phyloP scores from a whole-genome alignment of 768 basidiomycete species.

The Lentinula aciculospora region DNA sequence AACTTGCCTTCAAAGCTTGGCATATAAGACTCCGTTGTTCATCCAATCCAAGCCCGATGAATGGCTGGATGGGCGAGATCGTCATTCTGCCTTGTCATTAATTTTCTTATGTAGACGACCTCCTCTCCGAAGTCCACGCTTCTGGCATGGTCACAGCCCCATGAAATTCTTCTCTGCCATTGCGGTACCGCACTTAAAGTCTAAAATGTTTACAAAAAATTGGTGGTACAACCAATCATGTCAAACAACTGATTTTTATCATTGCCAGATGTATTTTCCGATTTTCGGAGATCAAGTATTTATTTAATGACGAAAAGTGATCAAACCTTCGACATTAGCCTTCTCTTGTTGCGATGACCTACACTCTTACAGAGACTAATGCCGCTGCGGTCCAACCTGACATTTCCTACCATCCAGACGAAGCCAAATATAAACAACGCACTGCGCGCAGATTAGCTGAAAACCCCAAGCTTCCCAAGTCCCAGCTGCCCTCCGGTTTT shows the following conservation, averaged over 20 bases:
- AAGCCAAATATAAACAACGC: conserved; percentile 30
- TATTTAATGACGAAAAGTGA: not conserved
- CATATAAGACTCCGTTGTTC: not conserved
- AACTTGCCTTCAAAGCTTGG: not conserved
- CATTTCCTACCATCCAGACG: conserved; percentile 37
- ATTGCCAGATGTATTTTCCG: not conserved
- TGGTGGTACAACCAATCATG: too few species aligned
- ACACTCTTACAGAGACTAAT: conserved; percentile 1
- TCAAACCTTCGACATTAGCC: too few species aligned
- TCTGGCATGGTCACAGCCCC: not conserved
- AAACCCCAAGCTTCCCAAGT: conserved; percentile 26
- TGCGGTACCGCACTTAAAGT: not conserved
- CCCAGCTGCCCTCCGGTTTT: conserved; percentile 30
- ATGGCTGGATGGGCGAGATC: not conserved
- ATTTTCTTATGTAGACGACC: too few species aligned
- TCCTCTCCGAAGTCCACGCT: not conserved
- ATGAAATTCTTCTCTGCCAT: not conserved
- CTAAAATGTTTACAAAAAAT: not conserved
- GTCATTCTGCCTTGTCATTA: not conserved
- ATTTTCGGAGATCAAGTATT: not conserved
- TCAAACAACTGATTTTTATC: not conserved
- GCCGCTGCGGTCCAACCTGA: conserved; percentile 27
- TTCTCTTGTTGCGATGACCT: not conserved
- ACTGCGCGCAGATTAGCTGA: conserved; percentile 31
- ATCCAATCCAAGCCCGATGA: not conserved